Evolutionary conservation across 192 early-diverging fungal genomes (phyloP).

Genomic region (Mortierella claussenii): DNA sequence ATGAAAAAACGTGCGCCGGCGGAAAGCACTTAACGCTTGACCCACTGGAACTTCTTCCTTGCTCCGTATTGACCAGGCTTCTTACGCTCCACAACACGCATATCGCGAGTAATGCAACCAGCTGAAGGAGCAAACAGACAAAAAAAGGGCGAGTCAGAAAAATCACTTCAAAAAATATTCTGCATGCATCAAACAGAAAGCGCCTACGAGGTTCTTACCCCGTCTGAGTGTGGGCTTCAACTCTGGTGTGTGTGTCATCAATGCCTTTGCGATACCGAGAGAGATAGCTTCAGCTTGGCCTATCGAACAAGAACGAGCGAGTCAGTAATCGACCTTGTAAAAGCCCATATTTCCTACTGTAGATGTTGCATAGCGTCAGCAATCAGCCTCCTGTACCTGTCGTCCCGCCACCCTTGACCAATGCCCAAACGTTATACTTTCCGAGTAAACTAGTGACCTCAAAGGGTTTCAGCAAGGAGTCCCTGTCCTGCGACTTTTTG

Average conservation of each 20-base stretch:
- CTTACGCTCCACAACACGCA: conserved; percentile 92
- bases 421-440: conserved; percentile 86
- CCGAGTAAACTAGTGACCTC: conserved; percentile 71
- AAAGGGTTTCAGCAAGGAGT: conserved; percentile 80
- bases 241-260: conserved; percentile 72
- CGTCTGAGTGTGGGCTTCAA: conserved; percentile 65
- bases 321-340: background rate
- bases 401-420: conserved; percentile 83
- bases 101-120: conserved; percentile 70
- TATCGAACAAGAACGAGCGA: conserved; percentile 9
- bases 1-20: background rate
- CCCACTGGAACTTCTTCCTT: conserved; percentile 71
- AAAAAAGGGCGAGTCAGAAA: background rate
- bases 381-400: conserved; percentile 61
- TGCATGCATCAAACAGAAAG: conserved; percentile 2
- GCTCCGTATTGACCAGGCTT: conserved; percentile 96
- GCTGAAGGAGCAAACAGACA: conserved; percentile 39
- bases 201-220: conserved; percentile 44
- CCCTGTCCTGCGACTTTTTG: conserved; percentile 68
- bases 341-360: background rate
- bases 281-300: conserved; percentile 90
- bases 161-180: background rate
- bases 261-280: conserved; percentile 79
- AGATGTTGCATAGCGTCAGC: background rate
- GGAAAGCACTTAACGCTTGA: conserved; percentile 52